Percentiles rank a stretch among this genome's conserved stretches.
These are phyloP conservation scores for Entamoeba invadens DNA, from an alignment of 208 protist genomes.

Conservation along the genomic window DNA sequence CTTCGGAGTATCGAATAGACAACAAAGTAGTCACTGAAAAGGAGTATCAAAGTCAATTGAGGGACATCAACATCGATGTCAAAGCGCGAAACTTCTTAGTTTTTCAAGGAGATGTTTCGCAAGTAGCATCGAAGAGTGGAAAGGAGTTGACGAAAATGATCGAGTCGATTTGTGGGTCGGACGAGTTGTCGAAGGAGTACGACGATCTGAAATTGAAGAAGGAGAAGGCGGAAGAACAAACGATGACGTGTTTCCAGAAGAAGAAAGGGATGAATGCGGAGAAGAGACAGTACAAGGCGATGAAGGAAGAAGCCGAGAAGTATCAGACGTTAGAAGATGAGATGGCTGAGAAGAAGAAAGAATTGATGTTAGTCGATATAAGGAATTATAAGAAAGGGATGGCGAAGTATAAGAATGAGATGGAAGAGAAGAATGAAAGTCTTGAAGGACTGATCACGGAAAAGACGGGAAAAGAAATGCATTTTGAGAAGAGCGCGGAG, in stretches of 20 bases:
- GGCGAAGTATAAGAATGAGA: background rate
- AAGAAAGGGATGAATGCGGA: conserved; percentile 63
- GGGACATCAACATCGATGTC: conserved; percentile 55
- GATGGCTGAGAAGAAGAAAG: background rate
- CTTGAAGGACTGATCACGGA: background rate
- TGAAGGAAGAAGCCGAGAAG: conserved; percentile 75
- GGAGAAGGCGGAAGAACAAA: conserved; percentile 47
- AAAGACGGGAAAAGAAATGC: background rate
- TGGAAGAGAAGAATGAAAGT: background rate
- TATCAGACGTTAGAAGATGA: background rate
- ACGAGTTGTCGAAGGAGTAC: conserved; percentile 70
- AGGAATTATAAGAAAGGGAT: background rate
- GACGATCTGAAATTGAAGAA: conserved; percentile 49
- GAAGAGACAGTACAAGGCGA: conserved; percentile 70
- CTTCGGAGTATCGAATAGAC: conserved; percentile 55
- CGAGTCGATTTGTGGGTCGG: conserved; percentile 69
- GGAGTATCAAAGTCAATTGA: conserved; percentile 59
- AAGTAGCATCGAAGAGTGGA: conserved; percentile 68
- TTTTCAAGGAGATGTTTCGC: conserved; percentile 80
- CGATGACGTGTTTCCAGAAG: conserved; percentile 46
- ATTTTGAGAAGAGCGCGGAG: background rate
- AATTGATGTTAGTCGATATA: background rate
- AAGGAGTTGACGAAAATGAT: conserved; percentile 78
- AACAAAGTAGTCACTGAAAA: conserved; percentile 49
- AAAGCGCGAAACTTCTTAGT: conserved; percentile 72